These are phyloP conservation scores for Chaetomium globosum DNA, from an alignment of 2,329 filamentous ascomycete genomes.

Conservation along the genomic window DNA sequence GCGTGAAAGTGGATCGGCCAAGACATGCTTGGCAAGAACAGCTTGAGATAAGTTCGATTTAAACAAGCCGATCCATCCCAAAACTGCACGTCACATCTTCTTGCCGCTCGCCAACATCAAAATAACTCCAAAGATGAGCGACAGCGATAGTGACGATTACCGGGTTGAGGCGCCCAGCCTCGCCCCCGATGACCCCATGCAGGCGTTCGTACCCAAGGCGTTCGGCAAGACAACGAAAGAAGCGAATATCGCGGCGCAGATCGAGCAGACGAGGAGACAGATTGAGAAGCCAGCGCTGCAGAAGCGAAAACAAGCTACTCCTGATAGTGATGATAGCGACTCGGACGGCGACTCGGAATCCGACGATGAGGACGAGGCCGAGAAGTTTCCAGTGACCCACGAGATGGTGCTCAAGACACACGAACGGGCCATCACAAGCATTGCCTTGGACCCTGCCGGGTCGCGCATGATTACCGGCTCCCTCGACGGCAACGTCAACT, in stretches of 20 bases:
- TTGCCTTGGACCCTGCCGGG: slow-evolving; percentile 82
- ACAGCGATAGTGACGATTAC: slow-evolving; percentile 57
- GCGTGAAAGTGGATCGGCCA: background rate
- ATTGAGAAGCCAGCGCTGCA: slow-evolving; percentile 45
- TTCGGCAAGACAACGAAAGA: slow-evolving; percentile 82
- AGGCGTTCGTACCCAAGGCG: slow-evolving; percentile 74
- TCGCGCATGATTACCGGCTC: slow-evolving; percentile 86
- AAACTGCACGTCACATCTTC: background rate
- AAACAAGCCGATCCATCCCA: background rate
- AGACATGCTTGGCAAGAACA: background rate
- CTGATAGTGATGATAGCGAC: slow-evolving; percentile 51
- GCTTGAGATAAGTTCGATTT: background rate
- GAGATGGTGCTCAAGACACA: slow-evolving; percentile 93
- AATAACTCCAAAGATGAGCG: slow-evolving; percentile 51
- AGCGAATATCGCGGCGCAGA: slow-evolving; percentile 75
- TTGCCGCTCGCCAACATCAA: background rate
- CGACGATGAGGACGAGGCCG: slow-evolving; percentile 71
- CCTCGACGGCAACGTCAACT: slow-evolving; percentile 84
- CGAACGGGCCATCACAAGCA: slow-evolving; percentile 79
- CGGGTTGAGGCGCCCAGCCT: slow-evolving; percentile 59
- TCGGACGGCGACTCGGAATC: slow-evolving; percentile 51
- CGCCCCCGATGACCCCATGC: slow-evolving; percentile 68
- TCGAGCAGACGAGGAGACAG: slow-evolving; percentile 73
- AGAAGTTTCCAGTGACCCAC: slow-evolving; percentile 90
- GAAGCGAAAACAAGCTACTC: slow-evolving; percentile 43